Percentiles rank a stretch among this genome's conserved stretches.
These are phyloP conservation scores for Marasmius tenuissimus DNA, from an alignment of 1,284 basidiomycete species.

Conservation along the genomic window DNA sequence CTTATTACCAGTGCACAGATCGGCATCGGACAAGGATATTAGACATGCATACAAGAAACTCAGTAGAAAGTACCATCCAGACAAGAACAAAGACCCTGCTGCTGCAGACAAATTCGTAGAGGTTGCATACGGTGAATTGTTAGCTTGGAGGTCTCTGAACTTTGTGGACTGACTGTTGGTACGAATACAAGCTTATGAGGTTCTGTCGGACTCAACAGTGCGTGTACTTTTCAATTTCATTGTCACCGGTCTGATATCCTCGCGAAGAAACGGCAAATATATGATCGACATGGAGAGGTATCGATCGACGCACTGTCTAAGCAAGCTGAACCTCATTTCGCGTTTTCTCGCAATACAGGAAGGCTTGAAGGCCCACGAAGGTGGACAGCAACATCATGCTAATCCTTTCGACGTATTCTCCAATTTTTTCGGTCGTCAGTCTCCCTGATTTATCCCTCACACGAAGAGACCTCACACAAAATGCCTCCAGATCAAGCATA, in stretches of 20 bases:
- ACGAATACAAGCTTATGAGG: constrained; percentile 77
- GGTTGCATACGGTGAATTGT: constrained; percentile 74
- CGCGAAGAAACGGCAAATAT: constrained; percentile 81
- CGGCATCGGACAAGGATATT: constrained; percentile 85
- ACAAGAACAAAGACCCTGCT: constrained; percentile 86
- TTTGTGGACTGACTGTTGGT: constrained; percentile 1
- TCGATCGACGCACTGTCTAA: not conserved
- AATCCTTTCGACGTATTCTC: constrained; percentile 95
- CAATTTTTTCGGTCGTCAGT: constrained; percentile 82
- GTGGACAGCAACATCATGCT: constrained; percentile 63
- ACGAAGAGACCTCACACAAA: constrained; percentile 10
- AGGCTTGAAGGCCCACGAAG: constrained; percentile 85
- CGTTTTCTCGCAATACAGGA: constrained; percentile 46
- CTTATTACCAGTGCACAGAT: constrained; percentile 61
- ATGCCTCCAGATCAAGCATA: constrained; percentile 42
- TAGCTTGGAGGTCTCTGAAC: constrained; percentile 1
- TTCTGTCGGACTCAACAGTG: constrained; percentile 81
- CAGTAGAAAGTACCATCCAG: constrained; percentile 89
- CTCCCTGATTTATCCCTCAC: not conserved
- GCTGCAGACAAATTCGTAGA: constrained; percentile 88
- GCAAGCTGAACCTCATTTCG: not conserved
- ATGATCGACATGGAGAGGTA: constrained; percentile 89
- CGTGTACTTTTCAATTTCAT: constrained; percentile 19
- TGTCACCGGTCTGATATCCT: not conserved
- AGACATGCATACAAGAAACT: constrained; percentile 89